Evolutionary conservation across 139 green algal genomes (phyloP), one percentile per base, ranked within the genome.

Genomic region (Closterium sp.): DNA sequence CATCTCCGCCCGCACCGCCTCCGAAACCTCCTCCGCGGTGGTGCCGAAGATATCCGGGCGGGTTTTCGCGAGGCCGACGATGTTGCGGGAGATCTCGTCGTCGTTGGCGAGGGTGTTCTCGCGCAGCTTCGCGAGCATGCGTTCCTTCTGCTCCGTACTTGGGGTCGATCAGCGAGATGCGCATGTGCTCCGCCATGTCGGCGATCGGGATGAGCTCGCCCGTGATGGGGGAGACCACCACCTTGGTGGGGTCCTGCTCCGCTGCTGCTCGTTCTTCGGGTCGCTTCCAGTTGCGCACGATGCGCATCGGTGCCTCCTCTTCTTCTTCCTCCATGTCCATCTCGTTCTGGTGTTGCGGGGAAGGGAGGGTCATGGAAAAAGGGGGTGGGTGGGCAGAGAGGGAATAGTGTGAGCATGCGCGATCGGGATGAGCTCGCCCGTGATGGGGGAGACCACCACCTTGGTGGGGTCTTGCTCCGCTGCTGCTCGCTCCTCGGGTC

Each of bases 381-480:
- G 7, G 7, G n/a, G n/a, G n/a, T n/a, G n/a, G n/a, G n/a, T n/a
- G n/a, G n/a, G n/a, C n/a, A n/a, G n/a, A n/a, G n/a, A n/a, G n/a
- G n/a, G n/a, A n/a, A n/a, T n/a, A n/a, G n/a, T n/a, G n/a, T n/a
- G n/a, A n/a, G n/a, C n/a, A n/a, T n/a, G n/a, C n/a, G 95, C 92
- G 9, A 98, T 79, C 4, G 95, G 95, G 19, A 98, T 92, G 30
- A 97, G 94, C 95, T 98, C 97, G 50, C 97, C 98, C 2, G 98
- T 99, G 92, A 99, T 98, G 22, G 98, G 98, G 30, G 98, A 99
- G 86, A 99, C 96, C 30, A 97, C 98, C 92, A 97, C 98, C 95
- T 97, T 97, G 88, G 95, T 95, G 9, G 96, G 91, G 92, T 98
- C 96, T 86, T 22, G 45, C 0, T 89, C 90, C 28, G 73, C 87